Evolutionary conservation across 148 eudicot genomes (phyloP).

Genomic region (Dianthus caryophyllus): DNA sequence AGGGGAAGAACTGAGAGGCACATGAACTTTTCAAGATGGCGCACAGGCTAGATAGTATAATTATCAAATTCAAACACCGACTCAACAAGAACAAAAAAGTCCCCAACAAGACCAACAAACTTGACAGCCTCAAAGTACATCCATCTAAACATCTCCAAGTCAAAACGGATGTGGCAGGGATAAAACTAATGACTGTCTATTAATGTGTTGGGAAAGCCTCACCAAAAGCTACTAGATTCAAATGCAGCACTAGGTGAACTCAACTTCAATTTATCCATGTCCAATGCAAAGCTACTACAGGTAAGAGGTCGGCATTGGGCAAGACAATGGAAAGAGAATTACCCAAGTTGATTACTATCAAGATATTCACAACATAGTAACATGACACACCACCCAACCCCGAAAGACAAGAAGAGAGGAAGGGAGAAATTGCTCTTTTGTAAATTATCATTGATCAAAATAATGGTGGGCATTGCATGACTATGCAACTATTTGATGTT

Average conservation of each 20-base stretch:
- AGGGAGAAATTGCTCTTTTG: neutral
- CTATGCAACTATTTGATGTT: neutral
- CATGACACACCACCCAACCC: neutral
- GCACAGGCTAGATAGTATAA: neutral
- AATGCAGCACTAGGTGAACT: neutral
- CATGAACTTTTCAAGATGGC: neutral
- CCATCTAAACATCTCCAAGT: neutral
- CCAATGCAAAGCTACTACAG: neutral
- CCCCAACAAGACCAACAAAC: neutral
- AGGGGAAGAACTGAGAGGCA: neutral
- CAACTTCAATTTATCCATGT: neutral
- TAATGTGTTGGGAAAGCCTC: neutral
- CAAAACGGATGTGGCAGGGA: neutral
- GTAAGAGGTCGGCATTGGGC: neutral
- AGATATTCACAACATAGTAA: constrained; percentile 2
- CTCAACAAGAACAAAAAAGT: neutral
- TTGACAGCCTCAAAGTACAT: neutral
- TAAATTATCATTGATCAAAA: neutral
- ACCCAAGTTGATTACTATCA: neutral
- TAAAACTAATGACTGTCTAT: neutral
- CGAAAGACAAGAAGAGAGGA: neutral
- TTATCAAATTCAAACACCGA: neutral
- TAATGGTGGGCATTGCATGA: neutral
- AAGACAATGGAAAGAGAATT: neutral
- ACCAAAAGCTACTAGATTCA: neutral